Percentiles rank a stretch among this genome's conserved stretches.
Conservation (phyloP, 306 rosid genomes). For the Alnus rubra region DNA sequence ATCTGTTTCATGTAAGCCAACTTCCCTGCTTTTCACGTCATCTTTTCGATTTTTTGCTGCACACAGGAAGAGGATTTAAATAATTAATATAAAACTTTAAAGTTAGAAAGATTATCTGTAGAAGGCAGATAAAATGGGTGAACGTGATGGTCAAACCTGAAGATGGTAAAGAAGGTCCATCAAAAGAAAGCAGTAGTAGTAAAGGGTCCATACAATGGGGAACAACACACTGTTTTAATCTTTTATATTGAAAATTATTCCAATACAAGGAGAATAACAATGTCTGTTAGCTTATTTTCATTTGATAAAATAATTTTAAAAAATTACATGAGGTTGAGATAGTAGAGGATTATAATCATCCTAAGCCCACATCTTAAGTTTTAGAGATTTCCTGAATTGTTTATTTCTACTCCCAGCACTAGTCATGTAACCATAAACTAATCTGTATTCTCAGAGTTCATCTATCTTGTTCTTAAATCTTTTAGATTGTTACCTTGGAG, state of each 20-base stretch:
- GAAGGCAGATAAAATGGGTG: neutral
- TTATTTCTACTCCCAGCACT: neutral
- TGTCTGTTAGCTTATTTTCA: neutral
- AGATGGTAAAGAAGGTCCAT: neutral
- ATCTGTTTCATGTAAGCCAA: slow-evolving; percentile 38
- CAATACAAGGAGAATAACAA: neutral
- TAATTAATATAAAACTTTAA: slow-evolving; percentile 12
- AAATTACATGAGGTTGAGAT: slow-evolving; percentile 4
- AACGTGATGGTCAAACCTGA: neutral
- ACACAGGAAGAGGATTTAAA: slow-evolving; percentile 25
- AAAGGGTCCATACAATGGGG: neutral
- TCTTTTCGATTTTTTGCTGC: slow-evolving; percentile 63
- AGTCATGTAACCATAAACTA: neutral
- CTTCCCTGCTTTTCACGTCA: slow-evolving; percentile 27
- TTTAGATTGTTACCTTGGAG: slow-evolving; percentile 64
- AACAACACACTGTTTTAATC: neutral
- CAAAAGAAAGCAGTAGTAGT: slow-evolving; percentile 14
- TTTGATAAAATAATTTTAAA: neutral
- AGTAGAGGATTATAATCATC: slow-evolving; percentile 15
- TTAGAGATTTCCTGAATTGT: neutral
- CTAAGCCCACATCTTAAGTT: slow-evolving; percentile 19
- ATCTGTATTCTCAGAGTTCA: neutral
- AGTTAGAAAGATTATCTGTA: neutral
- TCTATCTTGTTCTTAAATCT: neutral
- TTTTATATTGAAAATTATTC: neutral